phyloP scores from a whole-genome alignment of 495 filamentous ascomycete genomes.

The Penicillium fimorum region DNA sequence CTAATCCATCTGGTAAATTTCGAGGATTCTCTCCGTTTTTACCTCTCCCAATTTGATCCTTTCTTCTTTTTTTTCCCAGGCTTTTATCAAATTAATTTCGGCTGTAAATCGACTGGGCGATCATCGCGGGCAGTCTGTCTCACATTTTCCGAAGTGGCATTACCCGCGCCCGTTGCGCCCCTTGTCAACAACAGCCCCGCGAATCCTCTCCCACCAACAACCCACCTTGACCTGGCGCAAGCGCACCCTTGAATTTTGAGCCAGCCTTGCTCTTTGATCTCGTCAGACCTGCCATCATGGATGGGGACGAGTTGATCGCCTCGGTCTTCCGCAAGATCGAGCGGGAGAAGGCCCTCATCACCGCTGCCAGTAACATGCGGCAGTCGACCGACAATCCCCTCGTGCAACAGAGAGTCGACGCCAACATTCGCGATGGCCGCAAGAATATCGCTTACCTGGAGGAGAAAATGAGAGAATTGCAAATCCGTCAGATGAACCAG shows the following conservation, averaged over 20 bases:
- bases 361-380: constrained; percentile 90
- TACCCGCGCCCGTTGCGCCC: constrained; percentile 31
- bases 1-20: not conserved
- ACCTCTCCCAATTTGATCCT: not conserved
- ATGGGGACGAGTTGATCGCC: constrained; percentile 72
- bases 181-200: constrained; percentile 46
- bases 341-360: constrained; percentile 92
- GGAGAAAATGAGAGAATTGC: constrained; percentile 81
- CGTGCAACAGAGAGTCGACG: constrained; percentile 84
- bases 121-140: constrained; percentile 16
- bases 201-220: constrained; percentile 31
- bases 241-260: constrained; percentile 9
- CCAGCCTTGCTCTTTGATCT: constrained; percentile 9
- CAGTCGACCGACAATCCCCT: constrained; percentile 88
- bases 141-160: constrained; percentile 38
- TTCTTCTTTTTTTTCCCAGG: not conserved
- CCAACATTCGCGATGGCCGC: constrained; percentile 87
- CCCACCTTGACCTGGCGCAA: constrained; percentile 14
- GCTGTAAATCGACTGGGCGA: not conserved
- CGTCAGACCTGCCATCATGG: constrained; percentile 40
- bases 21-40: not conserved
- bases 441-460: constrained; percentile 94
- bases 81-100: not conserved
- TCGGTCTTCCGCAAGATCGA: constrained; percentile 97
- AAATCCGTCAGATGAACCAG: constrained; percentile 70